Conservation (phyloP, 2,329 filamentous ascomycete genomes). For the Trichophyton rubrum region DNA sequence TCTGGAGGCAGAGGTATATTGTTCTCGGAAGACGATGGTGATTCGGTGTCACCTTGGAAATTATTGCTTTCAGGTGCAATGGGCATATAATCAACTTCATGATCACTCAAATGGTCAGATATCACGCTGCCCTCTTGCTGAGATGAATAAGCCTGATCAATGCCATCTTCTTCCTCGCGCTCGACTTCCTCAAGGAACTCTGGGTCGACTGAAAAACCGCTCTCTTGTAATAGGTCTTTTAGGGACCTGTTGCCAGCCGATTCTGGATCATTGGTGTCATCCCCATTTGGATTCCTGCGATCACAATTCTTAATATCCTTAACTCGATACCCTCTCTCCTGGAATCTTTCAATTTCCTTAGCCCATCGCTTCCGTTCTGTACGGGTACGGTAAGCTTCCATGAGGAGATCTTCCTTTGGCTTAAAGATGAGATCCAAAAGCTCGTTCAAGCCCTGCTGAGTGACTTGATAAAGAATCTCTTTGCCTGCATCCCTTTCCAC, state of each 20-base stretch:
- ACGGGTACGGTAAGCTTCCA: conserved; percentile 54
- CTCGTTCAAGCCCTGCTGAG: conserved; percentile 87
- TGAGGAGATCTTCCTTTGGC: conserved; percentile 60
- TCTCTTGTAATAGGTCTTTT: conserved; percentile 31
- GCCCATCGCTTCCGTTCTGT: conserved; percentile 46
- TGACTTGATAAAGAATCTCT: conserved; percentile 82
- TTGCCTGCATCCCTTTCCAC: conserved; percentile 72
- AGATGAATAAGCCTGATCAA: not conserved
- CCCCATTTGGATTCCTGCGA: conserved; percentile 14
- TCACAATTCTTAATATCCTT: not conserved
- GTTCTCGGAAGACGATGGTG: not conserved
- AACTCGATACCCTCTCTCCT: conserved; percentile 12
- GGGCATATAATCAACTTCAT: conserved; percentile 10
- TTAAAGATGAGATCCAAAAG: conserved; percentile 78
- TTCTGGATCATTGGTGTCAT: conserved; percentile 16
- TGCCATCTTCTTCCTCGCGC: not conserved
- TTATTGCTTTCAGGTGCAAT: conserved; percentile 8
- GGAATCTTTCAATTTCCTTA: conserved; percentile 30
- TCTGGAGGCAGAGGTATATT: conserved; percentile 17
- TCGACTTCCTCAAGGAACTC: conserved; percentile 6
- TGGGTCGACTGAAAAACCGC: conserved; percentile 28
- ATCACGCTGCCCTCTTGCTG: conserved; percentile 1
- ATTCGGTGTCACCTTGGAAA: conserved; percentile 5
- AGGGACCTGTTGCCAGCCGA: conserved; percentile 25
- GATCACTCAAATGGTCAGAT: not conserved